A percentile compares a stretch with the other conserved stretches of the same genome.
Conservation (phyloP, 495 filamentous ascomycete genomes). For the Aspergillus affinis region DNA sequence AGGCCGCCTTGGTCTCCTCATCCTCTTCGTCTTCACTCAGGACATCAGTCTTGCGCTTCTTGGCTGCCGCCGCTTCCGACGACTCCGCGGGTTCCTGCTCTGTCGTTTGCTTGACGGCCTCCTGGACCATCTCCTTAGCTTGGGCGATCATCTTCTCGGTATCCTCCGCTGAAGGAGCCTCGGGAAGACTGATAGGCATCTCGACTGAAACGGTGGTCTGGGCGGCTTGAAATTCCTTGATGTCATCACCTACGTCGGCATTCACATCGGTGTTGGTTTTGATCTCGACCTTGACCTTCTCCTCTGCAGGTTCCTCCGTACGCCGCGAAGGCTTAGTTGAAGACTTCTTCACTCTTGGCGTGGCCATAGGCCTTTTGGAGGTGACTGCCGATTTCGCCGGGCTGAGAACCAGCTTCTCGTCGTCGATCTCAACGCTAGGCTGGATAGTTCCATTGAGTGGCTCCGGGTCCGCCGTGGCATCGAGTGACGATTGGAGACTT, state of each 20-base stretch:
- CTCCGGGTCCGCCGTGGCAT: constrained; percentile 34
- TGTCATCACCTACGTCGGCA: constrained; percentile 37
- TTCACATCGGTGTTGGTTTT: constrained; percentile 61
- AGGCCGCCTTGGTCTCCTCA: constrained; percentile 46
- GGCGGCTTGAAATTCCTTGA: constrained; percentile 61
- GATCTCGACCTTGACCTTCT: constrained; percentile 41
- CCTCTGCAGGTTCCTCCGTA: constrained; percentile 26
- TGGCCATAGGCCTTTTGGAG: constrained; percentile 18
- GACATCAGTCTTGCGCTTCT: constrained; percentile 78
- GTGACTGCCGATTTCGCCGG: constrained; percentile 18
- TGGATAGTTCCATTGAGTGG: constrained; percentile 26
- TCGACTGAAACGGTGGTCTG: constrained; percentile 81
- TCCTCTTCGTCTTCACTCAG: constrained; percentile 56
- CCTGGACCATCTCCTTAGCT: constrained; percentile 87
- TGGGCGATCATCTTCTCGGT: constrained; percentile 78
- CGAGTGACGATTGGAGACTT: constrained; percentile 49
- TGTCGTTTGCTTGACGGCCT: constrained; percentile 58
- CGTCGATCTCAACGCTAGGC: constrained; percentile 28
- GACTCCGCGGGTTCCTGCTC: constrained; percentile 35
- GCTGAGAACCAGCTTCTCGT: constrained; percentile 26
- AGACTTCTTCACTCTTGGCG: constrained; percentile 32
- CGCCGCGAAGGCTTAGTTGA: constrained; percentile 26
- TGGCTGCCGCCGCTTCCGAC: constrained; percentile 35
- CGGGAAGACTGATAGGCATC: constrained; percentile 63
- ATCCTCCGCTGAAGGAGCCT: constrained; percentile 70